These are phyloP conservation scores for Cyamopsis tetragonoloba DNA, from an alignment of 306 rosid species.

Conservation along the genomic window DNA sequence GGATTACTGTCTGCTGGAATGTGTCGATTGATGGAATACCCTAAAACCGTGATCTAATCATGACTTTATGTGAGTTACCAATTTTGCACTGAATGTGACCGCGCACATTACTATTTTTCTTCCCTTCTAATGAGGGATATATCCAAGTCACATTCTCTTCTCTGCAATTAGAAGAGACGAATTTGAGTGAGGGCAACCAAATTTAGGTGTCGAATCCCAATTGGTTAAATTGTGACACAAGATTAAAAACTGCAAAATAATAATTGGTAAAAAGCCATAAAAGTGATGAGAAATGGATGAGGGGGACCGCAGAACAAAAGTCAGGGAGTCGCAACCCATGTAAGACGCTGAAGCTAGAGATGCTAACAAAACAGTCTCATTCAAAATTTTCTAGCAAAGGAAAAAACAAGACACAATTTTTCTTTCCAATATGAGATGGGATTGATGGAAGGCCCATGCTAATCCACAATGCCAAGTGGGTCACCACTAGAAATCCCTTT, in stretches of 20 bases:
- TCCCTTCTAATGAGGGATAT: too few species aligned
- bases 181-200: neutral
- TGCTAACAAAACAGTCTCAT: constrained; percentile 25
- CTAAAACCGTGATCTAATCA: neutral
- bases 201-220: constrained; percentile 11
- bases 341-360: neutral
- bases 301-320: constrained; percentile 41
- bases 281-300: neutral
- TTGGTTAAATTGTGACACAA: constrained; percentile 4
- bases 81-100: too few species aligned
- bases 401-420: neutral
- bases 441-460: constrained; percentile 22
- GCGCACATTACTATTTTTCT: too few species aligned
- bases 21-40: neutral
- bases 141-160: neutral
- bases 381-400: constrained; percentile 26
- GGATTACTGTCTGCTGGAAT: neutral
- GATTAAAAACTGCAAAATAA: constrained; percentile 2
- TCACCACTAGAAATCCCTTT: constrained; percentile 49
- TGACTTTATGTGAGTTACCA: too few species aligned
- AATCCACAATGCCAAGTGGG: constrained; percentile 27
- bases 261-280: constrained; percentile 15
- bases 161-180: neutral
- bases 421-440: neutral
- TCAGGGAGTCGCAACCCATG: constrained; percentile 8